Evolutionary conservation across 148 eudicot genomes (phyloP).

Genomic region (Dianthus caryophyllus): DNA sequence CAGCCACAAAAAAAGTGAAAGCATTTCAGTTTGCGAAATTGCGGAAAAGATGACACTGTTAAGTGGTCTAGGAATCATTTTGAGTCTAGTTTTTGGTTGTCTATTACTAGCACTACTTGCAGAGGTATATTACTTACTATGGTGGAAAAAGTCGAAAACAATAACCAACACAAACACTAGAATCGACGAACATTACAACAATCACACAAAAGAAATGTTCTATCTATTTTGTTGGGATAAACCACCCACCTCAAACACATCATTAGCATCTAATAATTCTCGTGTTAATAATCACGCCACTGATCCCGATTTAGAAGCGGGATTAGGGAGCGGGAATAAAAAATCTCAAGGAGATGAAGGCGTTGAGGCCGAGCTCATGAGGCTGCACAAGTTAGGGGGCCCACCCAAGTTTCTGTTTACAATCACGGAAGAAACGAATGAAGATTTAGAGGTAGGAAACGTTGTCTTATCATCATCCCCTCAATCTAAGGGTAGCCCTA

Average conservation of each 20-base stretch:
- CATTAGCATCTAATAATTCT: conserved; percentile 22
- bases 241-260: conserved; percentile 23
- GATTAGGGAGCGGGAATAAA: conserved; percentile 30
- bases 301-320: conserved; percentile 49
- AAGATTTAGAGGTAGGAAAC: conserved; percentile 84
- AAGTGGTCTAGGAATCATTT: conserved; percentile 63
- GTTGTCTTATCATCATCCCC: conserved; percentile 12
- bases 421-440: conserved; percentile 75
- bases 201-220: conserved; percentile 33
- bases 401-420: conserved; percentile 90
- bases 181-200: conserved; percentile 29
- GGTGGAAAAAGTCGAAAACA: conserved; percentile 60
- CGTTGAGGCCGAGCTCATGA: conserved; percentile 65
- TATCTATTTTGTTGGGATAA: conserved; percentile 62
- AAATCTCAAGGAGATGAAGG: conserved; percentile 34
- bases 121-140: conserved; percentile 73
- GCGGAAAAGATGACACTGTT: conserved; percentile 53
- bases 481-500: conserved; percentile 13
- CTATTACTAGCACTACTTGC: conserved; percentile 59
- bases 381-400: conserved; percentile 66
- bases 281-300: conserved; percentile 11
- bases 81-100: conserved; percentile 66
- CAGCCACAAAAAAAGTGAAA: conserved; percentile 4
- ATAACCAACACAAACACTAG: conserved; percentile 25
- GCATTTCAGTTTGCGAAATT: no score